phyloP scores from a whole-genome alignment of 1,284 basidiomycete genomes.

The Trametes hirsuta region DNA sequence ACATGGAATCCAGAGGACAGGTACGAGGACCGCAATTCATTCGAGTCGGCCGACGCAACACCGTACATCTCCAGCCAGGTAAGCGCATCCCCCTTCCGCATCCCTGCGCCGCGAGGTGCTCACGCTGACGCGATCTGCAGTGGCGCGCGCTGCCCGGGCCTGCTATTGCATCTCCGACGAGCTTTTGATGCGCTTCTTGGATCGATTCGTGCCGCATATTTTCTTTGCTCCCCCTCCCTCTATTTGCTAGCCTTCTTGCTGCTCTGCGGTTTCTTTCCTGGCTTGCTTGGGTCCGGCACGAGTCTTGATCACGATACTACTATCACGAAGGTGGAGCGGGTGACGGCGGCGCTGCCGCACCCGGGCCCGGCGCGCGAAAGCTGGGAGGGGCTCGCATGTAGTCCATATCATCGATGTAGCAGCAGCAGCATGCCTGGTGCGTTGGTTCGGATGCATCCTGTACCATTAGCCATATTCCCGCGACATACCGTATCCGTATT shows the following conservation, averaged over 20 bases:
- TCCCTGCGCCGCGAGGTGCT: not conserved
- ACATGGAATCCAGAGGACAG: conserved; percentile 28
- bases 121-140: conserved; percentile 27
- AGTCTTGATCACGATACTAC: conserved; percentile 2
- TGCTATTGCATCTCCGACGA: conserved; percentile 35
- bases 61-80: conserved; percentile 44
- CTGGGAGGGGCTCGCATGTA: not conserved
- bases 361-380: too few species aligned
- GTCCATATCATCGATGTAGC: not conserved
- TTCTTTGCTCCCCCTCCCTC: not conserved
- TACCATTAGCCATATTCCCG: conserved; percentile 15
- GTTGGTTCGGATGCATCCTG: conserved; percentile 6
- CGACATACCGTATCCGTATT: conserved; percentile 8
- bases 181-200: conserved; percentile 23
- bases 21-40: conserved; percentile 37
- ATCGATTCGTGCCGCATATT: not conserved
- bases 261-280: not conserved
- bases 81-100: conserved; percentile 11
- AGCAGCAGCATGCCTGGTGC: not conserved
- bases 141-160: conserved; percentile 42
- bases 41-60: conserved; percentile 32
- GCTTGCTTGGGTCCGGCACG: not conserved
- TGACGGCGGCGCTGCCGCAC: not conserved
- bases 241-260: not conserved
- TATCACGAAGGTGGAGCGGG: not conserved